Evolutionary conservation across 805 yeast species (phyloP).

Genomic region (Helenozyma baotianmanensis): DNA sequence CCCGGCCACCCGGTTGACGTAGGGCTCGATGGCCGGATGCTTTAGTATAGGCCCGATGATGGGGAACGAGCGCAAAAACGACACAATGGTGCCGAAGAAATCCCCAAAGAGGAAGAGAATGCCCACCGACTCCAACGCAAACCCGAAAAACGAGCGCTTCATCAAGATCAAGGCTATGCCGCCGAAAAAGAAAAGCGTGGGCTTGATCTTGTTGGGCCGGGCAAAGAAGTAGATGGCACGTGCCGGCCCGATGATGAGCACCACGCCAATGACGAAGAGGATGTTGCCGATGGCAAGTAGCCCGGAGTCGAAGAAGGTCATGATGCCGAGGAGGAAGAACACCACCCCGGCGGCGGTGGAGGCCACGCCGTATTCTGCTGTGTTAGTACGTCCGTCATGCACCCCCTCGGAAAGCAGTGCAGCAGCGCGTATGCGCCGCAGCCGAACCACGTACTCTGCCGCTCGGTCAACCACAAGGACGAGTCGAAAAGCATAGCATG

Average conservation of each 20-base stretch:
- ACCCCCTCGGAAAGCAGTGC: too few relatives aligned
- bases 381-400: slow-evolving; percentile 15
- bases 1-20: slow-evolving; percentile 40
- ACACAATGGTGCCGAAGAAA: slow-evolving; percentile 83
- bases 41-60: slow-evolving; percentile 80
- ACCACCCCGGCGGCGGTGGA: slow-evolving; percentile 82
- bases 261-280: slow-evolving; percentile 73
- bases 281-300: slow-evolving; percentile 86
- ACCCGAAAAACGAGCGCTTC: slow-evolving; percentile 80
- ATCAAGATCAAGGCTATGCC: slow-evolving; percentile 75
- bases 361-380: slow-evolving; percentile 81
- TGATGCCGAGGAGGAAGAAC: slow-evolving; percentile 74
- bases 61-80: slow-evolving; percentile 84
- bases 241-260: slow-evolving; percentile 82
- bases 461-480: slow-evolving; percentile 64
- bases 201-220: slow-evolving; percentile 81
- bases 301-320: slow-evolving; percentile 85
- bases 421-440: background rate
- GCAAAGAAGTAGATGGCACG: slow-evolving; percentile 80
- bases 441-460: slow-evolving; percentile 53
- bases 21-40: slow-evolving; percentile 79
- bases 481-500: slow-evolving; percentile 15
- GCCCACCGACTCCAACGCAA: slow-evolving; percentile 82
- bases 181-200: slow-evolving; percentile 69
- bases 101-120: slow-evolving; percentile 85